Evolutionary conservation across 176 grass and related monocot genomes (phyloP).

Genomic region (Eragrostis nindensis): DNA sequence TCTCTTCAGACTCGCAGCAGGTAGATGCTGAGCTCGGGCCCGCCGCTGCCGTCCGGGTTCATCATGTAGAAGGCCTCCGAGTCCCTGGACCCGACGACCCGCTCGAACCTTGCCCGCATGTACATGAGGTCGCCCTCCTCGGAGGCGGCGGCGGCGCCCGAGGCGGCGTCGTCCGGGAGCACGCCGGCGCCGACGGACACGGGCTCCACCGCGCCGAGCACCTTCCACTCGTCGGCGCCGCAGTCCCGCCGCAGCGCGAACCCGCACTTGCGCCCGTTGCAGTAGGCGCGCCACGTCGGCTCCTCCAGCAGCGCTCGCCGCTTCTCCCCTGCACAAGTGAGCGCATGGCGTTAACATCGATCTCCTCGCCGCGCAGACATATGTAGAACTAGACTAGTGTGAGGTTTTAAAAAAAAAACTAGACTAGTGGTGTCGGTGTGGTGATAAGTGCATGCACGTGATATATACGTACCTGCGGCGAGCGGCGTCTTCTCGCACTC

Average conservation of each 20-base stretch:
- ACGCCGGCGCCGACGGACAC: constrained; percentile 86
- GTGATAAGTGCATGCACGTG: too few species aligned
- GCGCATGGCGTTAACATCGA: too few species aligned
- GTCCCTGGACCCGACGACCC: constrained; percentile 82
- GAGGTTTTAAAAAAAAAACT: too few species aligned
- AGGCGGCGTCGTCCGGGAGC: constrained; percentile 53
- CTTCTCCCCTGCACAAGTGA: constrained; percentile 44
- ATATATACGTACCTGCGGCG: constrained; percentile 42
- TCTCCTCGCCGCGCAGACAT: too few species aligned
- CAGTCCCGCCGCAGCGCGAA: constrained; percentile 75
- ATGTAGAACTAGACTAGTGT: too few species aligned
- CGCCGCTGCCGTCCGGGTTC: constrained; percentile 76
- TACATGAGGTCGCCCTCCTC: constrained; percentile 84
- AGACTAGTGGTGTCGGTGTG: too few species aligned
- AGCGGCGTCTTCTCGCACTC: constrained; percentile 62
- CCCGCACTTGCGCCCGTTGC: constrained; percentile 92
- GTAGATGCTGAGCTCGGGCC: constrained; percentile 88
- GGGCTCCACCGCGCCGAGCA: constrained; percentile 70
- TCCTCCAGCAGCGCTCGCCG: constrained; percentile 61
- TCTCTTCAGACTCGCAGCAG: constrained; percentile 68
- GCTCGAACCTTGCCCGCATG: constrained; percentile 89
- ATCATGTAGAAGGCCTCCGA: constrained; percentile 97
- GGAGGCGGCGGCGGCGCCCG: constrained; percentile 34
- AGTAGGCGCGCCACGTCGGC: constrained; percentile 85
- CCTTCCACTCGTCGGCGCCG: constrained; percentile 71